Conservation (phyloP, 306 rosid genomes). For the Corylus heterophylla region DNA sequence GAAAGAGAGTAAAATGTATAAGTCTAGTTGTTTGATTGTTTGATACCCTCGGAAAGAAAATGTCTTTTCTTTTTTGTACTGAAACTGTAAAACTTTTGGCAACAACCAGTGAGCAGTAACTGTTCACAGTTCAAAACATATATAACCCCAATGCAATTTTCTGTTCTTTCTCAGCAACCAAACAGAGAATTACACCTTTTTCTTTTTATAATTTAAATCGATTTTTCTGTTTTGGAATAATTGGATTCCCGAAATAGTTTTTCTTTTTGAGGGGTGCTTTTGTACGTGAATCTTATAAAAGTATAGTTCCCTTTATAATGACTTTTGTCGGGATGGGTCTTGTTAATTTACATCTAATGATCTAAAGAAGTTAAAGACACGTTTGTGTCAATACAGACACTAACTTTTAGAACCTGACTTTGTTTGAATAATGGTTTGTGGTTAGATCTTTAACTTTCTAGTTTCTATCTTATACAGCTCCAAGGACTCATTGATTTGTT, state of each 20-base stretch:
- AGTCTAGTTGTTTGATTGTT: background rate
- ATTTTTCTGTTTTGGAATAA: background rate
- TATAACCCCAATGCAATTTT: background rate
- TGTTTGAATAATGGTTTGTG: background rate
- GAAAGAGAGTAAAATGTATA: background rate
- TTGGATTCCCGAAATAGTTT: background rate
- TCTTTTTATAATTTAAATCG: background rate
- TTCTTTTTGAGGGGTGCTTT: background rate
- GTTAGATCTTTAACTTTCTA: background rate
- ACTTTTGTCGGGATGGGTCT: constrained; percentile 19
- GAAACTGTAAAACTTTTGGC: background rate
- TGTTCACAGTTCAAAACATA: background rate
- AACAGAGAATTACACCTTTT: background rate
- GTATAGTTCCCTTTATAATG: constrained; percentile 3
- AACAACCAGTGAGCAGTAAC: background rate
- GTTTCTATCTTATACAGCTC: background rate
- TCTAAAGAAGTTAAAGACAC: no score
- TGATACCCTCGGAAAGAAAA: no score
- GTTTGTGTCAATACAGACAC: background rate
- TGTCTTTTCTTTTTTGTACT: no score
- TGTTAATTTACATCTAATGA: background rate
- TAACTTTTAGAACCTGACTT: background rate
- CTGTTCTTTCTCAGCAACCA: background rate
- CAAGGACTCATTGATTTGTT: background rate
- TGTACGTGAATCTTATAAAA: background rate